Conservation (phyloP, 305 asterid species). For the Fraxinus dipetala region DNA sequence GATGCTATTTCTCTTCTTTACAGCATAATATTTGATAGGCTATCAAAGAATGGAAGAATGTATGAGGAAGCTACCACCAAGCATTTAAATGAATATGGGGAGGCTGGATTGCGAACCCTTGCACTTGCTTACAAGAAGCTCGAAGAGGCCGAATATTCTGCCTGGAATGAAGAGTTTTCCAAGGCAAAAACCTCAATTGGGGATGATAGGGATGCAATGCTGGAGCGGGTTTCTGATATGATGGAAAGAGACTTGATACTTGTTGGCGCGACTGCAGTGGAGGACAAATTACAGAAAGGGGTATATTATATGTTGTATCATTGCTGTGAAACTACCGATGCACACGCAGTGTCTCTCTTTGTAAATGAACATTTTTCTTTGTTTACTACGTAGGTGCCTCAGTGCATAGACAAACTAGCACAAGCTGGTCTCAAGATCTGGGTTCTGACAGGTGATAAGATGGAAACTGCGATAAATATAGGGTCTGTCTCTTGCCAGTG, state of each 20-base stretch:
- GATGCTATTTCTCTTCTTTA: constrained; percentile 19
- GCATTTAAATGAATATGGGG: constrained; percentile 85
- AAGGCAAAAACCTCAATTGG: constrained; percentile 69
- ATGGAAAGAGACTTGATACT: constrained; percentile 83
- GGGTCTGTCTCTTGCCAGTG: constrained; percentile 51
- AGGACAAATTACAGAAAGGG: constrained; percentile 90
- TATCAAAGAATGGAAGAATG: constrained; percentile 63
- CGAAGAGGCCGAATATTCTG: constrained; percentile 56
- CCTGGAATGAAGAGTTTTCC: constrained; percentile 70
- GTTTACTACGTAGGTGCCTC: constrained; percentile 61
- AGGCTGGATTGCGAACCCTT: constrained; percentile 82
- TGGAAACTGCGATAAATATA: constrained; percentile 90
- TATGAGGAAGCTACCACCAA: constrained; percentile 67
- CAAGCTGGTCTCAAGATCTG: constrained; percentile 84
- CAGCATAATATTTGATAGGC: constrained; percentile 85
- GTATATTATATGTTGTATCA: constrained; percentile 38
- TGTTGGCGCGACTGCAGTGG: constrained; percentile 94
- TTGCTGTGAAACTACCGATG: constrained; percentile 2
- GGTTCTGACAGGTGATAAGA: constrained; percentile 93
- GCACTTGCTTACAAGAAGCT: constrained; percentile 78
- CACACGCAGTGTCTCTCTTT: neutral
- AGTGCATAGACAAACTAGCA: constrained; percentile 83
- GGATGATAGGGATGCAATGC: constrained; percentile 73
- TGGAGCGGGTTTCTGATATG: constrained; percentile 66
- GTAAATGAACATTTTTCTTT: neutral